phyloP scores from a whole-genome alignment of 2,329 filamentous ascomycete species.

The Colletotrichum spinosum region DNA sequence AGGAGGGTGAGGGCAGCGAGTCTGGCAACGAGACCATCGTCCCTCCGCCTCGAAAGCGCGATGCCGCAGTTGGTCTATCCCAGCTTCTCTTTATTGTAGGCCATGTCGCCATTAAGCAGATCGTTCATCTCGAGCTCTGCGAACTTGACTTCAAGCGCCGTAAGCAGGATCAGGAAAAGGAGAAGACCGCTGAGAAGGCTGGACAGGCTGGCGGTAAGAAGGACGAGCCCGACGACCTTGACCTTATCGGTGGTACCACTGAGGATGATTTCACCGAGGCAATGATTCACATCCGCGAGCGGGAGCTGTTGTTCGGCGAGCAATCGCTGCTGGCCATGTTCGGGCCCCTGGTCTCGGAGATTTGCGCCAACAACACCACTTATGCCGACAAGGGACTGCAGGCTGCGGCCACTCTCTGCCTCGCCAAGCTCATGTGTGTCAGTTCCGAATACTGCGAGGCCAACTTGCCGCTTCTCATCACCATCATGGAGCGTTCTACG shows the following conservation, averaged over 20 bases:
- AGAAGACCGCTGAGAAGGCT: slow-evolving; percentile 53
- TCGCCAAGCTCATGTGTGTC: slow-evolving; percentile 99
- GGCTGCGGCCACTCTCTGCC: slow-evolving; percentile 90
- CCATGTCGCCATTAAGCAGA: slow-evolving; percentile 98
- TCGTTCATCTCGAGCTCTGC: slow-evolving; percentile 97
- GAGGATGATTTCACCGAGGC: slow-evolving; percentile 93
- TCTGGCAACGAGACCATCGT: slow-evolving; percentile 42
- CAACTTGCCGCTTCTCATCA: slow-evolving; percentile 93
- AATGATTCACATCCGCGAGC: slow-evolving; percentile 84
- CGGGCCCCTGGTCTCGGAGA: slow-evolving; percentile 90
- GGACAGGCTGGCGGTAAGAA: slow-evolving; percentile 45
- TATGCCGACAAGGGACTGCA: slow-evolving; percentile 93
- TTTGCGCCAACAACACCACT: slow-evolving; percentile 93
- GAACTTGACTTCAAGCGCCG: slow-evolving; percentile 97
- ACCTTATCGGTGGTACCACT: slow-evolving; percentile 95
- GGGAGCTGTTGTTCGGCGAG: slow-evolving; percentile 84
- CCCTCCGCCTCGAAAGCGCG: slow-evolving; percentile 65
- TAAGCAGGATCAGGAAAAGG: slow-evolving; percentile 90
- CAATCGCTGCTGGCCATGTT: slow-evolving; percentile 90
- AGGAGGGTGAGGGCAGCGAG: slow-evolving; percentile 42
- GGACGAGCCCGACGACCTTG: slow-evolving; percentile 85
- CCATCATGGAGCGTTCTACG: slow-evolving; percentile 94
- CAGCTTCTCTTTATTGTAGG: slow-evolving; percentile 96
- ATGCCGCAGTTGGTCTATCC: slow-evolving; percentile 81
- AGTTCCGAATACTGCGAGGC: slow-evolving; percentile 95